Evolutionary conservation across 768 basidiomycete genomes (phyloP).

Genomic region (Termitomyces sp.): DNA sequence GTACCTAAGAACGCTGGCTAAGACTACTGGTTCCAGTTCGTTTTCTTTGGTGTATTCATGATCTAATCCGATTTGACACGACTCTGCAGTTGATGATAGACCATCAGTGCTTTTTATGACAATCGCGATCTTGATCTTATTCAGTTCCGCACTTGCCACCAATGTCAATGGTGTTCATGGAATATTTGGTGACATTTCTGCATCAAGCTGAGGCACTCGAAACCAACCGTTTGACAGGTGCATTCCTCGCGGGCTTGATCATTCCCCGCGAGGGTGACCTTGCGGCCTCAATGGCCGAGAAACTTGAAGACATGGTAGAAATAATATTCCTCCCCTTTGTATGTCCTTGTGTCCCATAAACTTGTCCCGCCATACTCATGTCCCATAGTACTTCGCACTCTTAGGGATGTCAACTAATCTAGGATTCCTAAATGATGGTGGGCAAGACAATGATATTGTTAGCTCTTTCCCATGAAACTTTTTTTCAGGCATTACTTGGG

Average conservation of each 20-base stretch:
- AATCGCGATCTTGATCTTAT: conserved; percentile 69
- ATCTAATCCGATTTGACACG: not conserved
- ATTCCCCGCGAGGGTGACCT: conserved; percentile 89
- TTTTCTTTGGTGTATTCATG: not conserved
- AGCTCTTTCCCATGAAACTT: not conserved
- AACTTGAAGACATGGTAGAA: conserved; percentile 90
- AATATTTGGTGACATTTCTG: conserved; percentile 63
- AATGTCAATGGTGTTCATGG: conserved; percentile 90
- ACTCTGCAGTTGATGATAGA: conserved; percentile 52
- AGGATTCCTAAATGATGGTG: conserved; percentile 77
- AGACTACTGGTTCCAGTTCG: conserved; percentile 67
- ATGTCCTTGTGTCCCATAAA: not conserved
- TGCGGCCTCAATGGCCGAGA: conserved; percentile 80
- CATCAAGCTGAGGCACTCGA: not conserved
- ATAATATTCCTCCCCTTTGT: conserved; percentile 88
- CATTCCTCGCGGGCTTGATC: conserved; percentile 76
- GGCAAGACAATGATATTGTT: not conserved
- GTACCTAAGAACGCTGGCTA: conserved; percentile 66
- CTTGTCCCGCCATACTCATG: not conserved
- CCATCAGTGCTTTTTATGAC: conserved; percentile 92
- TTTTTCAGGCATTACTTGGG: conserved; percentile 73
- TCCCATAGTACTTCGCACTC: conserved; percentile 77
- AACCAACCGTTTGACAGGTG: conserved; percentile 37
- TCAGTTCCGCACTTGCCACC: conserved; percentile 88
- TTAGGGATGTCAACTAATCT: conserved; percentile 93